phyloP scores from a whole-genome alignment of 192 early-diverging fungal genomes.

The Mortierella alpina region DNA sequence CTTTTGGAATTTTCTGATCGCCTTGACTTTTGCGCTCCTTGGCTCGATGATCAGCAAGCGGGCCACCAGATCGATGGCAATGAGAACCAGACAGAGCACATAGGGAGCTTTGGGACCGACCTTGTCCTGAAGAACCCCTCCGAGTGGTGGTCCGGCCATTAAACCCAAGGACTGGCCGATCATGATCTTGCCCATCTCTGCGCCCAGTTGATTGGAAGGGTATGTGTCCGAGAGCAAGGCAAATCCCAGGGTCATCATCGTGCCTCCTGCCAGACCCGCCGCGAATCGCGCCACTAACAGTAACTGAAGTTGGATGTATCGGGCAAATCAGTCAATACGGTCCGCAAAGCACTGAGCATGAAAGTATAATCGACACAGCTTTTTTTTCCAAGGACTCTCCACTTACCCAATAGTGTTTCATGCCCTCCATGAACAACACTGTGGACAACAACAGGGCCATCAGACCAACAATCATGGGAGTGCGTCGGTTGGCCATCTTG shows the following conservation, averaged over 20 bases:
- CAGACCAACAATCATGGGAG: slow-evolving; percentile 53
- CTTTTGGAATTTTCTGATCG: slow-evolving; percentile 25
- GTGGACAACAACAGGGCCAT: slow-evolving; percentile 26
- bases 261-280: slow-evolving; percentile 35
- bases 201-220: slow-evolving; percentile 50
- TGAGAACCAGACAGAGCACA: slow-evolving; percentile 54
- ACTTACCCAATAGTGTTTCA: slow-evolving; percentile 48
- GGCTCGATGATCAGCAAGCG: slow-evolving; percentile 57
- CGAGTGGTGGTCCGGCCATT: slow-evolving; percentile 57
- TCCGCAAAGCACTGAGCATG: slow-evolving; percentile 7
- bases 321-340: neutral
- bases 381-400: neutral
- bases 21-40: slow-evolving; percentile 49
- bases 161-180: slow-evolving; percentile 56
- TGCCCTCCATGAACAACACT: slow-evolving; percentile 41
- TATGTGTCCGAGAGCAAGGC: slow-evolving; percentile 54
- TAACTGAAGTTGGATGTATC: slow-evolving; percentile 11
- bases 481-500: slow-evolving; percentile 36
- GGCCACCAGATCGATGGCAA: slow-evolving; percentile 52
- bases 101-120: slow-evolving; percentile 57
- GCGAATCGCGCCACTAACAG: slow-evolving; percentile 27
- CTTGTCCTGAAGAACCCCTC: slow-evolving; percentile 53
- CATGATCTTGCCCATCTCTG: slow-evolving; percentile 60
- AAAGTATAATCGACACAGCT: slow-evolving; percentile 20
- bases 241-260: slow-evolving; percentile 49